These are phyloP conservation scores for Monilinia fructicola DNA, from an alignment of 2,329 filamentous ascomycete genomes.

Conservation along the genomic window DNA sequence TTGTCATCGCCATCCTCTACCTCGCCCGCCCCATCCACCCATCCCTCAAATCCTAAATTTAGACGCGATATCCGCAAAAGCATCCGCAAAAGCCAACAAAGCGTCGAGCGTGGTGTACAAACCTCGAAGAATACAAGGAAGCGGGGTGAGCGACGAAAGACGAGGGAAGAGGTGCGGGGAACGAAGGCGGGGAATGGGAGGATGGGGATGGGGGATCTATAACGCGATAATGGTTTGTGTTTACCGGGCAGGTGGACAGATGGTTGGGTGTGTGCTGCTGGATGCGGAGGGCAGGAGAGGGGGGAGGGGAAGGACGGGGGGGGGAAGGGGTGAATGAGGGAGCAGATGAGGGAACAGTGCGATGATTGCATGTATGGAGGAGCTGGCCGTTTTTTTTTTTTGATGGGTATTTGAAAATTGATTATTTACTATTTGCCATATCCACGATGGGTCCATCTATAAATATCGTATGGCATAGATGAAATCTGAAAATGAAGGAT, in stretches of 20 bases:
- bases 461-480: neutral
- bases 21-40: neutral
- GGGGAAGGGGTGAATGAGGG: neutral
- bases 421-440: neutral
- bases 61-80: neutral
- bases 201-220: too few relatives aligned
- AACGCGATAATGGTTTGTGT: neutral
- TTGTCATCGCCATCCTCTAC: neutral
- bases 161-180: neutral
- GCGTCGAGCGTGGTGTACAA: neutral
- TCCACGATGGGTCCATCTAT: neutral
- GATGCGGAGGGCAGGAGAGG: neutral
- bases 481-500: neutral
- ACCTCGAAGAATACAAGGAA: neutral
- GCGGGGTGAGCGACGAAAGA: too few relatives aligned
- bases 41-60: neutral
- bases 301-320: neutral
- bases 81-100: neutral
- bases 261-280: neutral
- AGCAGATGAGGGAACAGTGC: neutral
- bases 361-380: neutral
- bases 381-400: neutral
- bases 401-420: too few relatives aligned
- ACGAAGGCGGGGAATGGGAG: accelerated
- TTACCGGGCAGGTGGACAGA: neutral